Base-by-base conservation (phyloP, 2,329 filamentous ascomycete species). In the Neopestalotiopsis rosae region DNA sequence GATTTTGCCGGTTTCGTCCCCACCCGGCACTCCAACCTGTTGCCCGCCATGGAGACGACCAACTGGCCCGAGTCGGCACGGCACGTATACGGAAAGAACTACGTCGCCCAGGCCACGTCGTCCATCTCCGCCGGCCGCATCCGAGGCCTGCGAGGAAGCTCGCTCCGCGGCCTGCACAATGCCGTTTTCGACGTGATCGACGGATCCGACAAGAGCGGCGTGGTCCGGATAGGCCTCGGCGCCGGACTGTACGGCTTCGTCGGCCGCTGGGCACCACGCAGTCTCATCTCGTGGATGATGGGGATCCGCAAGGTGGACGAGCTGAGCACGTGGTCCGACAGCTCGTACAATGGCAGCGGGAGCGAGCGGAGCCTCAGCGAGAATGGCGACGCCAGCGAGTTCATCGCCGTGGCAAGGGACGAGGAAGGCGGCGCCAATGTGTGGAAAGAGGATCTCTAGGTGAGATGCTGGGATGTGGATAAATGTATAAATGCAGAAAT, bases 281-380 rank as follows among this genome's bases (percentile, higher is more conserved):
- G 90, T 2, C 78, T 98, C 17, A 92, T 98, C n/a, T 91, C 90
- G 1, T 96, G 94, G 92, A 97, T 98, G 92, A 92, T 98, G 89
- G 94, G 94, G 12, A 88, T 95, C 69, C 85, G 90, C 70, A 84
- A 83, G 68, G 89, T 91, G 17, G 85, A 89, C 67, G 84, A 89
- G 77, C 80, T 90, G 61, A 85, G 84, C 63, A 78, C 83, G 2
- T 89, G 86, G 86, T 45, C 56, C 49, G 86, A 88, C 76, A 81
- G 81, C 72, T 81, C 80, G 5, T 79, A 79, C 61, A 80, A 80
- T 58, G 69, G 72, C 9, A 80, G 78, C 13, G 79, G 79, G 24
- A 82, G 79, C 64, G 81, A 81, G 61, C 67, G 73, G 34, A 70
- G 76, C 65, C 67, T 67, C 6, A 69, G 71, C 61, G 76, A 77